A percentile compares a stretch with the other conserved stretches of the same genome.
Evolutionary conservation across 106 monocot genomes (phyloP).

Genomic region (Gastrodia elata): DNA sequence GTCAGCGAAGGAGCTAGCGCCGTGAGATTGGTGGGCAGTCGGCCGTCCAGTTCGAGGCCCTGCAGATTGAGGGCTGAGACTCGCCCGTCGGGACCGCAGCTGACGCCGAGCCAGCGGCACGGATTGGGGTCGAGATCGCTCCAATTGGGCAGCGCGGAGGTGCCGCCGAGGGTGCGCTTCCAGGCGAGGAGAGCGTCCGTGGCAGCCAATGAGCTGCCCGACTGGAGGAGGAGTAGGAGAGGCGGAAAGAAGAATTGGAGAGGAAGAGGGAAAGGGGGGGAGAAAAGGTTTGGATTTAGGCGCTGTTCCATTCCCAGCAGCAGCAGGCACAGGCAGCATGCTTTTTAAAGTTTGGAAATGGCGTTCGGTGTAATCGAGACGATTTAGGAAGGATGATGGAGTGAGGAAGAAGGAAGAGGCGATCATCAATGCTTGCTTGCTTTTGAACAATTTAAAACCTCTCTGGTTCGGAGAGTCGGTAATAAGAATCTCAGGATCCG

Average conservation of each 20-base stretch:
- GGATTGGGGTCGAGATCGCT: slow-evolving; percentile 27
- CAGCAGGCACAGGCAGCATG: neutral
- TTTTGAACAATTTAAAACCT: neutral
- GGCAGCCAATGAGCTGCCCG: neutral
- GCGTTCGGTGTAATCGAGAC: neutral
- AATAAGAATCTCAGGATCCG: slow-evolving; percentile 67
- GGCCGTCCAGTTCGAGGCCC: slow-evolving; percentile 43
- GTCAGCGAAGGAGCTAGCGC: slow-evolving; percentile 24
- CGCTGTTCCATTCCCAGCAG: neutral
- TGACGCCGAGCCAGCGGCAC: slow-evolving; percentile 64
- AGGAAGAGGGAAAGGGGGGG: neutral
- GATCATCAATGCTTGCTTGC: neutral
- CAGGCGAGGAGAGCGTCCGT: slow-evolving; percentile 52
- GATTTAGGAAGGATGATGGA: slow-evolving; percentile 2
- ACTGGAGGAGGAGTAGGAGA: neutral
- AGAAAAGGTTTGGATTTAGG: neutral
- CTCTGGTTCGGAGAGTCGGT: neutral
- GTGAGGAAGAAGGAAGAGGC: slow-evolving; percentile 1
- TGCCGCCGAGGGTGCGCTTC: slow-evolving; percentile 43
- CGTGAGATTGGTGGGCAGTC: slow-evolving; percentile 30
- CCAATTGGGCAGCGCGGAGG: slow-evolving; percentile 37
- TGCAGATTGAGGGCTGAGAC: slow-evolving; percentile 48
- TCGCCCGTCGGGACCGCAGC: slow-evolving; percentile 23
- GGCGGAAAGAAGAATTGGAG: neutral
- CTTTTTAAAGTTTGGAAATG: neutral